Percentiles rank a stretch among this genome's conserved stretches.
Evolutionary conservation across 208 protist genomes (phyloP).

Genomic region (Crithidia acanthocephali): DNA sequence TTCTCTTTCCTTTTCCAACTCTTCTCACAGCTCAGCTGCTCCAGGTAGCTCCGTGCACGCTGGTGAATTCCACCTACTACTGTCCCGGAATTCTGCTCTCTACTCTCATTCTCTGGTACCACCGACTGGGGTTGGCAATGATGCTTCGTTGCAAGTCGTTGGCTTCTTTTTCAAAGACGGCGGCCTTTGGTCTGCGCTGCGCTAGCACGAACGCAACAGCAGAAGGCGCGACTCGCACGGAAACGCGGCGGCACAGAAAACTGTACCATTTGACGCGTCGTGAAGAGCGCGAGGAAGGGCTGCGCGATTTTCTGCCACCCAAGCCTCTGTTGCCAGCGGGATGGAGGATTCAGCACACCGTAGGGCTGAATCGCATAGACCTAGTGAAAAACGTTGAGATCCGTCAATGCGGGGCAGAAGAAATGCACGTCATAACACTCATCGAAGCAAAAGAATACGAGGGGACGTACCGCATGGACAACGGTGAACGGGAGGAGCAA

Average conservation of each 20-base stretch:
- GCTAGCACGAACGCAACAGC: neutral
- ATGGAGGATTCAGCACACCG: slow-evolving; percentile 59
- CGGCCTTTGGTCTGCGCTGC: neutral
- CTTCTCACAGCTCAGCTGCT: no score
- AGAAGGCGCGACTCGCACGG: slow-evolving; percentile 10
- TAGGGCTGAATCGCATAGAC: slow-evolving; percentile 76
- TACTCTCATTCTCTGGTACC: no score
- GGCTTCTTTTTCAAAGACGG: neutral
- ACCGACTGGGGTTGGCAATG: neutral
- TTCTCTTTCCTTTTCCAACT: neutral
- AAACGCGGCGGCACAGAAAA: slow-evolving; percentile 45
- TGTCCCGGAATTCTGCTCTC: no score
- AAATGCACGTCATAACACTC: slow-evolving; percentile 66
- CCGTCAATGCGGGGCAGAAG: slow-evolving; percentile 63
- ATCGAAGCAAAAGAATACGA: slow-evolving; percentile 85
- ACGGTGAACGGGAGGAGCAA: slow-evolving; percentile 84
- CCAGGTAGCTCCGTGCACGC: no score
- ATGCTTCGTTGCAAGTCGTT: neutral
- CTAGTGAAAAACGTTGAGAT: slow-evolving; percentile 71
- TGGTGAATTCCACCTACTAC: no score
- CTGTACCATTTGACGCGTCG: slow-evolving; percentile 54
- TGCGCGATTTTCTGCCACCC: slow-evolving; percentile 84
- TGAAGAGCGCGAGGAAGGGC: slow-evolving; percentile 73
- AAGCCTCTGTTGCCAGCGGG: slow-evolving; percentile 66
- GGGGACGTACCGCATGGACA: slow-evolving; percentile 87